These are phyloP conservation scores for Prunus persica DNA, from an alignment of 306 rosid species.

Conservation along the genomic window Prunus_persica_NCBIv2 NC_034009.1:40829001-40829500, in stretches of 20 bases:
- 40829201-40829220: no score
- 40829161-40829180: background rate
- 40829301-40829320: no score
- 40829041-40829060: background rate
- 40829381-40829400: no score
- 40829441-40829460: no score
- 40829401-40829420: accelerated
- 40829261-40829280: no score
- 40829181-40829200: background rate
- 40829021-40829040: background rate
- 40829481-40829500: accelerated
- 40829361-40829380: accelerated
- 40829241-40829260: no score
- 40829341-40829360: no score
- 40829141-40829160: background rate
- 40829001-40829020: constrained; percentile 8
- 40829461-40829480: accelerated
- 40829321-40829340: no score
- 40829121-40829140: background rate
- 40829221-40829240: accelerated
- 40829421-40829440: accelerated
- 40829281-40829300: no score
- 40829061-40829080: background rate
- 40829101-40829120: background rate
- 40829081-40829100: background rate